A percentile compares a stretch with the other conserved stretches of the same genome.
Conservation (phyloP, 1,284 basidiomycete genomes). For the Amylostereum chailletii region DNA sequence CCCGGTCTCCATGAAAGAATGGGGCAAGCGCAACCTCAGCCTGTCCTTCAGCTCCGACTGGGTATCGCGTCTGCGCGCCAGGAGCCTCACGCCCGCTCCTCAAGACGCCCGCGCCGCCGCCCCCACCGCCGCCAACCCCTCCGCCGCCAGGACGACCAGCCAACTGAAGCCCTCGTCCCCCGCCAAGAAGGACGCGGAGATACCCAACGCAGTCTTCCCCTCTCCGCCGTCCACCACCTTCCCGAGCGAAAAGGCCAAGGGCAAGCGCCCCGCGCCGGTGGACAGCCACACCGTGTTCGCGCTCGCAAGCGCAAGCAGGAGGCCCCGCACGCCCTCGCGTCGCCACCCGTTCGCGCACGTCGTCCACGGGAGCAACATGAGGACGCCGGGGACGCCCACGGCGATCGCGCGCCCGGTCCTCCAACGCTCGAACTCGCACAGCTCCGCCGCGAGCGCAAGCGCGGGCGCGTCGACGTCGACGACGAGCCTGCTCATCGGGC, state of each 20-base stretch:
- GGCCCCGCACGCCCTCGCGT: background rate
- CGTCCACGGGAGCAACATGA: constrained; percentile 1
- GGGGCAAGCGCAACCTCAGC: constrained; percentile 40
- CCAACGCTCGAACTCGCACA: constrained; percentile 40
- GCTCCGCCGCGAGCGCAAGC: constrained; percentile 13
- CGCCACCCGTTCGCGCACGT: background rate
- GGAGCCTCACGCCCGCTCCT: constrained; percentile 21
- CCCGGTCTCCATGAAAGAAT: constrained; percentile 33
- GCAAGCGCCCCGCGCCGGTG: background rate
- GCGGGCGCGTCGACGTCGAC: constrained; percentile 12
- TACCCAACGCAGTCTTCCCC: background rate
- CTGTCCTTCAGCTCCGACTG: constrained; percentile 45
- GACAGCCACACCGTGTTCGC: background rate
- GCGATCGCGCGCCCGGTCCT: constrained; percentile 23
- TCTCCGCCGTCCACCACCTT: background rate
- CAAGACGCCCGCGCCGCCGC: background rate
- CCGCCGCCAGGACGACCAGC: background rate
- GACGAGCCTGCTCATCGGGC: constrained; percentile 16
- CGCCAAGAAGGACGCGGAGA: constrained; percentile 4
- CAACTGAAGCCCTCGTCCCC: background rate
- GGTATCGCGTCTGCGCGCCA: constrained; percentile 33
- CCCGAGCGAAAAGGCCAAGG: background rate
- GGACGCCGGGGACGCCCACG: constrained; percentile 4
- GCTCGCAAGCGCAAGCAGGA: too few relatives aligned
- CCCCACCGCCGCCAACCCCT: background rate